These are phyloP conservation scores for Leccinum subatratum DNA, from an alignment of 1,284 basidiomycete species.

Conservation along the genomic window DNA sequence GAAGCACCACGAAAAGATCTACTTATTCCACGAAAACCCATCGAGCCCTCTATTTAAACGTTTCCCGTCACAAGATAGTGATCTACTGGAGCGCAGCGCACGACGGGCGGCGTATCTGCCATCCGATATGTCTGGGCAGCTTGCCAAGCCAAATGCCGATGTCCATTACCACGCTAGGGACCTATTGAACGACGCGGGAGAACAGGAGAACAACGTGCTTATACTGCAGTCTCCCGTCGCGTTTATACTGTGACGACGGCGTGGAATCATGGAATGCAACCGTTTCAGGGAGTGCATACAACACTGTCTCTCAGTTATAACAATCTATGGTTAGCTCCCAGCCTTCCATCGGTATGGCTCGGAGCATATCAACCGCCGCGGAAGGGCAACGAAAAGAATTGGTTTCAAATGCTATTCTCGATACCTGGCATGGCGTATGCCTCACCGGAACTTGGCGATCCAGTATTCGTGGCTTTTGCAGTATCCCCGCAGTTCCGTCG, in stretches of 20 bases:
- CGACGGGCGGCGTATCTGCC: slow-evolving; percentile 12
- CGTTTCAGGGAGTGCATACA: background rate
- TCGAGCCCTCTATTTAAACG: background rate
- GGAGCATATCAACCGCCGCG: background rate
- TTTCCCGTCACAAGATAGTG: slow-evolving; percentile 9
- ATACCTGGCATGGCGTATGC: background rate
- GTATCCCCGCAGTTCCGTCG: background rate
- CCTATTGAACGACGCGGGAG: background rate
- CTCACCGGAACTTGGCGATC: background rate
- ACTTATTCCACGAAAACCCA: slow-evolving; percentile 8
- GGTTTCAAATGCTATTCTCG: background rate
- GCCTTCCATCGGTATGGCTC: background rate
- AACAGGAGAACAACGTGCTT: slow-evolving; percentile 22
- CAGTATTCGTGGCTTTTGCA: background rate
- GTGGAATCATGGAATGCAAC: slow-evolving; percentile 11
- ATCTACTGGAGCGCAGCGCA: slow-evolving; percentile 18
- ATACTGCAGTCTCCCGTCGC: slow-evolving; percentile 10
- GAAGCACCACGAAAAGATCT: slow-evolving; percentile 24
- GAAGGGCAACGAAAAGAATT: background rate
- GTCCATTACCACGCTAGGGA: slow-evolving; percentile 22
- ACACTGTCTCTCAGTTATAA: slow-evolving; percentile 3
- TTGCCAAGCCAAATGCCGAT: slow-evolving; percentile 6
- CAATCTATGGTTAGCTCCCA: background rate
- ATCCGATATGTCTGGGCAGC: slow-evolving; percentile 2
- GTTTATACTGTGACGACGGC: background rate